Evolutionary conservation across 2,329 filamentous ascomycete species (phyloP), one percentile per base, ranked within the genome.

Genomic region (Hypoxylon sp.): DNA sequence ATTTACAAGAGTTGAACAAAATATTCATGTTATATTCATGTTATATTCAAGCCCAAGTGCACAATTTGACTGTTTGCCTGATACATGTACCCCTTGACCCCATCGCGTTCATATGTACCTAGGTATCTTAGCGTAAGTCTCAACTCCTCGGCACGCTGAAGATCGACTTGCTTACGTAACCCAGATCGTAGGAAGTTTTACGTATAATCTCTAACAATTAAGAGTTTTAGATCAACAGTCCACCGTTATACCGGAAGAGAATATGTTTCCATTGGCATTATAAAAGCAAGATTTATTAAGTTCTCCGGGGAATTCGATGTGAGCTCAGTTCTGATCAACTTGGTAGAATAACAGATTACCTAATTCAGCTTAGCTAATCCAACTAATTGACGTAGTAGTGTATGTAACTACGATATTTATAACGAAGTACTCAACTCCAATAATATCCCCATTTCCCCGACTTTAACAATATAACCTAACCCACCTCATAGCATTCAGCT

Each of bases 391-490:
- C 58, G 50, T 48, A 54, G 50, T n/a, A 39, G 13, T 39, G 17
- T 19, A 44, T 39, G 52, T 29, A 26, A 9, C 50, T 61, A 53
- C 5, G 56, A 51, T 26, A 39, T 54, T 44, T 9, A 44, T 14
- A 35, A 39, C 17, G 29, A 47, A 3, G 3, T 56, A 56, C 4
- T 33, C 22, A 56, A n/a, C 29, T 14, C 10, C 39, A 22, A 22
- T 13, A 24, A 46, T 51, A 63, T 56, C 24, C 46, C 19, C 24
- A 19, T 55, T 53, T 56, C 47, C 51, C 55, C 29, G 55, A 50
- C 44, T 19, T n/a, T 3, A 37, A 33, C 14, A 17, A 62, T 5
- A 24, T 35, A 57, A 39, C 5, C n/a, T 22, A 33, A 31, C 17
- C 33, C 39, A 42, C 17, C 10, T 14, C 11, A 48, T 39, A 44